A percentile compares a stretch with the other conserved stretches of the same genome.
These are phyloP conservation scores for Volvox carteri DNA, from an alignment of 163 green algal species.

Conservation along the genomic window DNA sequence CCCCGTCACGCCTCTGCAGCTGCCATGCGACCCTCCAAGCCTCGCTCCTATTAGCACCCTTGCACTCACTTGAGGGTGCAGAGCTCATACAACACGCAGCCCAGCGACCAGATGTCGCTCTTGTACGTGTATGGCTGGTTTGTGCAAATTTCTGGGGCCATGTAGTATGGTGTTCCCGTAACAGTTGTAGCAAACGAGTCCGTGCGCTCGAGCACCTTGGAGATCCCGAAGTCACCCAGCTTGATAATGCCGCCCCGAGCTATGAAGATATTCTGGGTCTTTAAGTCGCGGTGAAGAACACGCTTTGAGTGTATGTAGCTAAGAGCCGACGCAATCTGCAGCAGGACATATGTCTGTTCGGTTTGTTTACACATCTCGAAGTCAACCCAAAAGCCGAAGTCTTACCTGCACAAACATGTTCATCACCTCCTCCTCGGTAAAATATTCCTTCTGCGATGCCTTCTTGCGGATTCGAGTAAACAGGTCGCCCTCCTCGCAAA, in stretches of 20 bases:
- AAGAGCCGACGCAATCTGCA: constrained; percentile 78
- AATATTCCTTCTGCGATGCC: constrained; percentile 60
- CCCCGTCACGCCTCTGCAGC: too few species aligned
- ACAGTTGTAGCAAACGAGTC: constrained; percentile 76
- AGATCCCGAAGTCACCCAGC: constrained; percentile 87
- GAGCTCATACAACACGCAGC: constrained; percentile 84
- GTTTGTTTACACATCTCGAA: constrained; percentile 53
- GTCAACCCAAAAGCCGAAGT: constrained; percentile 2
- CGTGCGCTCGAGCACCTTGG: constrained; percentile 79
- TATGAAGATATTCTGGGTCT: constrained; percentile 89
- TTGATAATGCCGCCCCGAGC: constrained; percentile 73
- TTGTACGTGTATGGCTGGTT: constrained; percentile 78
- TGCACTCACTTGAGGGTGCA: constrained; percentile 73
- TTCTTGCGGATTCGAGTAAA: constrained; percentile 68
- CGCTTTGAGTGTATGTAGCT: constrained; percentile 82
- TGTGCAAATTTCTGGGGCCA: constrained; percentile 78
- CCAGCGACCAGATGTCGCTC: constrained; percentile 81
- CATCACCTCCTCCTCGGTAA: constrained; percentile 79
- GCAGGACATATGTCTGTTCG: not conserved
- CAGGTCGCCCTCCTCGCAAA: constrained; percentile 79
- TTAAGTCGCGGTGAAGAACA: constrained; percentile 83
- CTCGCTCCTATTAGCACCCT: too few species aligned
- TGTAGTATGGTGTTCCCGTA: constrained; percentile 70
- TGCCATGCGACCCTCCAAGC: too few species aligned
- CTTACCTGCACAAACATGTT: constrained; percentile 79